These are phyloP conservation scores for Salvia splendens DNA, from an alignment of 257 asterid species.

Conservation along the genomic window DNA sequence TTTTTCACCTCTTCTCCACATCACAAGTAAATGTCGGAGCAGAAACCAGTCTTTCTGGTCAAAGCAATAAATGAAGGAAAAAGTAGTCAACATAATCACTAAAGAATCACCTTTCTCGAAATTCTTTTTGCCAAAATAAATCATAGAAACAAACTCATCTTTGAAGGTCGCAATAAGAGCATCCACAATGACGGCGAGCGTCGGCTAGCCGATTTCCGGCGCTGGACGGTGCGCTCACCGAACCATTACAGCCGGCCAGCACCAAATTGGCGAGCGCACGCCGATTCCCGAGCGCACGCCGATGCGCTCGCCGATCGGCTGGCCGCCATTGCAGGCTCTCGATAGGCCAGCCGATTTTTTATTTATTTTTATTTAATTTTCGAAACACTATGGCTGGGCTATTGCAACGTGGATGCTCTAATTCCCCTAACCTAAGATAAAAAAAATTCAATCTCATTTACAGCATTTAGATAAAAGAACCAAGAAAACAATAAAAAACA, in stretches of 20 bases:
- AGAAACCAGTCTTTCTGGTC: conserved; percentile 30
- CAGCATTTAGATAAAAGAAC: conserved; percentile 73
- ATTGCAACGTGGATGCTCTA: no score
- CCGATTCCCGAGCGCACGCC: no score
- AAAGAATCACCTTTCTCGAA: conserved; percentile 29
- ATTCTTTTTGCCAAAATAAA: conserved; percentile 27
- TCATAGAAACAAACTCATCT: background rate
- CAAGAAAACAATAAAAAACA: conserved; percentile 82
- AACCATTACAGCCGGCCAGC: no score
- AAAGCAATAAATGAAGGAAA: conserved; percentile 22
- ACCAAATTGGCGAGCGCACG: no score
- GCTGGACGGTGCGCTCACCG: no score
- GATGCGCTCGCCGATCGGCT: no score
- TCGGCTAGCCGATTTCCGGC: no score
- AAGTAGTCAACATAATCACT: conserved; percentile 30
- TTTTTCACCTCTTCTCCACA: background rate
- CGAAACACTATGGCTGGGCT: no score
- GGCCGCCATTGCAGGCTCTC: no score
- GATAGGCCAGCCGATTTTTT: no score
- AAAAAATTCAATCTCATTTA: conserved; percentile 48
- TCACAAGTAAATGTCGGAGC: conserved; percentile 17
- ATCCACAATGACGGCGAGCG: no score
- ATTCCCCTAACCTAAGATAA: conserved; percentile 39
- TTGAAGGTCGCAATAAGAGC: conserved; percentile 9
- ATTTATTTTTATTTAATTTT: no score